Base-by-base conservation (phyloP, 345 rosid genomes). In the Linum lewisii region DNA sequence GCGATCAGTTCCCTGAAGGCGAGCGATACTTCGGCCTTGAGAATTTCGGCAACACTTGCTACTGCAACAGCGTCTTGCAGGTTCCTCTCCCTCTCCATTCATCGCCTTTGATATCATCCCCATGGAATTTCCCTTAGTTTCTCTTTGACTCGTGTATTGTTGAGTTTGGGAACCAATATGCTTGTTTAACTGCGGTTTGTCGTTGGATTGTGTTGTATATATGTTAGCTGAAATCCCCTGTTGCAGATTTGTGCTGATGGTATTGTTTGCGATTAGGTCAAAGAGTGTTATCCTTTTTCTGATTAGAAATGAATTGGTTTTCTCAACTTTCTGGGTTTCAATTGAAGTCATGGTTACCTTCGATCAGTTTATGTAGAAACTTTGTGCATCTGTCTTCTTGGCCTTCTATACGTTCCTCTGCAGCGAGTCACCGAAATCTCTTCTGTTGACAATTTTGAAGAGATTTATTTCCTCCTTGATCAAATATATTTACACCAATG, bases 1-100 rank as follows among this genome's bases (percentile, higher is more conserved):
- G 99, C 74, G 99, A 93, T 77, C 96, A 87, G 78, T 93, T 93
- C 71, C 99, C 99, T 9, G 99, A 93, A 79, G 99, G 99, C 57
- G 97, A 93, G 68, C 90, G 97, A 19, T 93, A 89, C 77, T 93
- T 93, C 56, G 99, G 99, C 56, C 90, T 93, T 61, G 99, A 93
- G 83, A 93, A 93, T 75, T 93, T 89, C 73, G 99, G 99, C 70
- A 93, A 93, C 69, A 93, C 99, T 65, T 93, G 97, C 66, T 93
- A 93, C 77, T 93, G 99, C 65, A 93, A 93, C 75, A 89, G 96
- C 83, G 97, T 90, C 60, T 80, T 89, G 70, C 99, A 93, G 99
- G 99, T 93, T 32, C 21, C 4, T 16, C 54, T 16, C 16, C 18
- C 49, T 61, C 37, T 34, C 34, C 21, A 23, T 14, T 24, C 51